Conservation (phyloP, 768 basidiomycete species). For the Mycena capillaripes region DNA sequence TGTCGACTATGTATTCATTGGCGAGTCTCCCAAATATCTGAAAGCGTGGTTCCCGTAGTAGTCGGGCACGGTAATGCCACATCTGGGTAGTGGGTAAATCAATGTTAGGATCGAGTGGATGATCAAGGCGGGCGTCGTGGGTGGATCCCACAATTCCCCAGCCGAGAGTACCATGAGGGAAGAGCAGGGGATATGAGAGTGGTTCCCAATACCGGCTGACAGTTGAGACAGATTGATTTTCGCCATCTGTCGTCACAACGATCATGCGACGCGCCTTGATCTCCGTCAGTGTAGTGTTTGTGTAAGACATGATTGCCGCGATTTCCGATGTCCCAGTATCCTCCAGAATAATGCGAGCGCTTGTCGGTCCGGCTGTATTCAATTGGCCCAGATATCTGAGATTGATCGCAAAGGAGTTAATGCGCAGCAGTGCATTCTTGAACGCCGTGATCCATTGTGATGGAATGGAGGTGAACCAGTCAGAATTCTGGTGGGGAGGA, state of each 20-base stretch:
- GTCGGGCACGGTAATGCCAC: neutral
- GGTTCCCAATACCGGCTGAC: neutral
- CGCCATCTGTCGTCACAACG: neutral
- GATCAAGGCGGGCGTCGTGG: neutral
- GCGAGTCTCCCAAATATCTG: neutral
- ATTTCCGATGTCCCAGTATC: neutral
- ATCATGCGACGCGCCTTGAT: neutral
- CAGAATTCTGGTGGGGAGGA: neutral
- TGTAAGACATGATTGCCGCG: neutral
- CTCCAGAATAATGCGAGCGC: neutral
- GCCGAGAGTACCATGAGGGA: neutral
- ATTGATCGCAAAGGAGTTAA: neutral
- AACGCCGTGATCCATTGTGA: neutral
- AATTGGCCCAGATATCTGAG: neutral
- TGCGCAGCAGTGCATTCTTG: neutral
- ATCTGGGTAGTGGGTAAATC: neutral
- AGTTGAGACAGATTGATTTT: neutral
- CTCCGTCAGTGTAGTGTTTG: neutral
- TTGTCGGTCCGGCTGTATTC: neutral
- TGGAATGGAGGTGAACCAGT: neutral
- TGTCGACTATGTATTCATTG: no score
- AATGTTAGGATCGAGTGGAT: neutral
- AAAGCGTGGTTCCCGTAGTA: neutral
- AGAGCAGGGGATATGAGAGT: neutral
- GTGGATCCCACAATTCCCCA: no score